Evolutionary conservation across 1,284 basidiomycete genomes (phyloP).

Genomic region (Cystobasidium sp.): DNA sequence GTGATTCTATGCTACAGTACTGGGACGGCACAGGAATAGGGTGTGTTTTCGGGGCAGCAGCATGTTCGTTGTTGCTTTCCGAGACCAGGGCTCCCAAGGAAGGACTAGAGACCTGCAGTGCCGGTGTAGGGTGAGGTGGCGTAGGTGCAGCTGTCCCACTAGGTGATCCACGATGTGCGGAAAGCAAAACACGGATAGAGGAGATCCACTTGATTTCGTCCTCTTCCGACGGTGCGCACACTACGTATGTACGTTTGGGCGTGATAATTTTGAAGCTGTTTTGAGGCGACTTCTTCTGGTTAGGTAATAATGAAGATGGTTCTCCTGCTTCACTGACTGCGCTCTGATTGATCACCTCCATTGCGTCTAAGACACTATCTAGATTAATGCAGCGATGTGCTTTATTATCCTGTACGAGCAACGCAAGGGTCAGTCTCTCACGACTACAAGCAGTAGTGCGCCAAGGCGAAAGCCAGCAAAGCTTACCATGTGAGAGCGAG

Average conservation of each 20-base stretch:
- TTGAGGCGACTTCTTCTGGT: constrained; percentile 58
- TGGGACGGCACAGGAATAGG: neutral
- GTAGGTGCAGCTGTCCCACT: constrained; percentile 24
- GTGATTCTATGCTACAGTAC: constrained; percentile 42
- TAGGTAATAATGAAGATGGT: constrained; percentile 55
- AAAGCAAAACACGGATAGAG: constrained; percentile 65
- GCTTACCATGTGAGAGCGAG: constrained; percentile 58
- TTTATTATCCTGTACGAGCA: constrained; percentile 72
- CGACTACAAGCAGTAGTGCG: neutral
- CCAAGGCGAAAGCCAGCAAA: neutral
- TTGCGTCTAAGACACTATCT: constrained; percentile 83
- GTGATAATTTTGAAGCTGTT: constrained; percentile 95
- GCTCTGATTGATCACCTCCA: constrained; percentile 71
- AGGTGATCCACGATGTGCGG: constrained; percentile 31
- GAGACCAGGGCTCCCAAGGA: neutral
- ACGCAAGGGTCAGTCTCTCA: neutral
- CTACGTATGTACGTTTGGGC: constrained; percentile 81
- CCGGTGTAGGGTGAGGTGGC: neutral
- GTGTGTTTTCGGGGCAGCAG: neutral
- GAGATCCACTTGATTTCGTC: constrained; percentile 99
- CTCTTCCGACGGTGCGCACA: constrained; percentile 95
- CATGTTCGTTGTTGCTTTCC: neutral
- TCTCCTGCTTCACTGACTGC: constrained; percentile 45
- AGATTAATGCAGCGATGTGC: constrained; percentile 84
- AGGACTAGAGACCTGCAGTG: neutral